Base-by-base conservation (phyloP, 2,329 filamentous ascomycete species). In the Lithohypha guttulata region DNA sequence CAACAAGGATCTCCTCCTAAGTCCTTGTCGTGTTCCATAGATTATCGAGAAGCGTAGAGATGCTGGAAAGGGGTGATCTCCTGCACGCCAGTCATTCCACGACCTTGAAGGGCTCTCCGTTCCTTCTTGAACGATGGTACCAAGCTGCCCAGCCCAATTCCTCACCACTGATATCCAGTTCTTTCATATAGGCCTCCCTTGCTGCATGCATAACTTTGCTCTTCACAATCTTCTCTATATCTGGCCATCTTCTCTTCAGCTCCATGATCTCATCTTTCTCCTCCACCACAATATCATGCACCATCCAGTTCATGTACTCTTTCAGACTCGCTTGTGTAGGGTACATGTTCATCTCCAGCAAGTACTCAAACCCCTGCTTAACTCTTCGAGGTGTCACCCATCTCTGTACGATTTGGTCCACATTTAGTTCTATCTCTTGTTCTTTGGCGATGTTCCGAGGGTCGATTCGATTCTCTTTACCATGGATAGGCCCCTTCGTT, bases 311-410 rank as follows among this genome's bases (percentile, higher is more conserved):
- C 7, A 39, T 32, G 27, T 15, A 39, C 14, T 32, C 11, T 15
- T 33, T 22, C 6, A 32, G 7, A 13, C 36, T 21, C 13, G 13
- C 19, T 14, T 23, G 13, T n/a, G 10, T 20, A 9, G 36, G 27
- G 9, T 39, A 8, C 5, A 29, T 4, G 28, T 27, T 19, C 26
- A 39, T 31, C 19, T 39, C 36, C 4, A 22, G 17, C 6, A 39
- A 13, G n/a, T 39, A 39, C 18, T 23, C 36, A 18, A 39, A 39
- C 20, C 36, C 29, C 17, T 39, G 36, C 27, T 39, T 28, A n/a
- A 39, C 18, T 8, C 36, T 14, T 9, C 36, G 26, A 5, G 21
- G 9, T 9, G 26, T 39, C 11, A 39, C 19, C 36, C 36, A 39
- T 13, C 25, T 14, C 19, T n/a, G 13, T 13, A 23, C 36, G 11